Percentiles rank a stretch among this genome's conserved stretches.
These are phyloP conservation scores for Podospora australis DNA, from an alignment of 495 filamentous ascomycete genomes.

Conservation along the genomic window DNA sequence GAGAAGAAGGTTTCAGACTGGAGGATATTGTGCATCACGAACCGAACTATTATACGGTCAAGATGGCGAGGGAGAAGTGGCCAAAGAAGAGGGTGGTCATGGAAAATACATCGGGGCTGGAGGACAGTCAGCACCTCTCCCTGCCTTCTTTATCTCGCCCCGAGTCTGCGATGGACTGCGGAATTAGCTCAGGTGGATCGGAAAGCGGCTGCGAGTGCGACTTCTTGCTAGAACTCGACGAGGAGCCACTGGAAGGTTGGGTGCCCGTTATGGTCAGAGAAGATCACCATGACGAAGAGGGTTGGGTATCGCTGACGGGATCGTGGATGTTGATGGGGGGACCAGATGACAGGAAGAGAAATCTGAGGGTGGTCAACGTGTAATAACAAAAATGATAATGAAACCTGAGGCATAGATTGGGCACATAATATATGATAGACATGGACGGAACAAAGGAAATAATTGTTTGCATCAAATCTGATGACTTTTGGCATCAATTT, in stretches of 20 bases:
- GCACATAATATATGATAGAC: too few relatives aligned
- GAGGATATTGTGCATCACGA: neutral
- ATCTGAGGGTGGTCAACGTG: too few relatives aligned
- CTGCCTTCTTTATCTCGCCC: neutral
- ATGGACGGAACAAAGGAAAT: too few relatives aligned
- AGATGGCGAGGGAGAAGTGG: neutral
- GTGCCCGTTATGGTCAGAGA: conserved; percentile 11
- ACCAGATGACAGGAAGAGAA: neutral
- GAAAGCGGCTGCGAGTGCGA: neutral
- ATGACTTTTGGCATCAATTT: too few relatives aligned
- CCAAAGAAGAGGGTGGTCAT: neutral
- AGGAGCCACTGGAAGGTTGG: conserved; percentile 3
- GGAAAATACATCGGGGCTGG: neutral
- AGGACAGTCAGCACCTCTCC: neutral
- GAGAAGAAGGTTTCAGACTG: neutral
- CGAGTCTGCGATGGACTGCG: neutral
- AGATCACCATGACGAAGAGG: conserved; percentile 1
- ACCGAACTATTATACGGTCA: neutral
- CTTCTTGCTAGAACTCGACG: neutral
- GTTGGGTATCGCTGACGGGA: conserved; percentile 10
- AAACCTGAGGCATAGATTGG: too few relatives aligned
- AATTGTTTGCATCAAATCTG: too few relatives aligned
- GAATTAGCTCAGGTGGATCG: neutral
- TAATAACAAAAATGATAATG: too few relatives aligned
- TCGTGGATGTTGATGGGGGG: conserved; percentile 5